phyloP scores from a whole-genome alignment of 2,329 filamentous ascomycete genomes.

The Penicillium aurantiogriseum region DNA sequence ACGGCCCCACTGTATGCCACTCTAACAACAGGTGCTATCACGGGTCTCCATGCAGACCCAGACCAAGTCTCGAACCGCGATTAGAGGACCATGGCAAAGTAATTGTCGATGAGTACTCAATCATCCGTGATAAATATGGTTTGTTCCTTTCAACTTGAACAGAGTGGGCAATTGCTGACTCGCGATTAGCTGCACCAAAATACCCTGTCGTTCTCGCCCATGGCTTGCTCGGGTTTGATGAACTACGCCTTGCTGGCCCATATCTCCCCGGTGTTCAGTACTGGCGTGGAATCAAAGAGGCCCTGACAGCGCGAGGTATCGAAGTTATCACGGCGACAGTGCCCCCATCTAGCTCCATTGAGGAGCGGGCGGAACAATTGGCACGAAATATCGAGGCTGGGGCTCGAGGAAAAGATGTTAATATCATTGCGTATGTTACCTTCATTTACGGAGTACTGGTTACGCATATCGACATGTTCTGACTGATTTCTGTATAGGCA shows the following conservation, averaged over 20 bases:
- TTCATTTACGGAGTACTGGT: not conserved
- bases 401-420: conserved; percentile 58
- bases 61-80: conserved; percentile 46
- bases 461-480: not conserved
- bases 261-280: conserved; percentile 60
- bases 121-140: conserved; percentile 59
- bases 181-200: conserved; percentile 44
- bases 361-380: conserved; percentile 55
- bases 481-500: conserved; percentile 33
- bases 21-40: conserved; percentile 17
- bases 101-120: conserved; percentile 62
- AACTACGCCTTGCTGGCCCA: conserved; percentile 55
- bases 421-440: conserved; percentile 60
- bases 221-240: conserved; percentile 65
- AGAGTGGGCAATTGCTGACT: not conserved
- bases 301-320: conserved; percentile 54
- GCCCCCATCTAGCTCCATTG: conserved; percentile 59
- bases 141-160: conserved; percentile 2
- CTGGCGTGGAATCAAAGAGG: conserved; percentile 63
- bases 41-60: conserved; percentile 13
- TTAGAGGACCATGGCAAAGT: conserved; percentile 52
- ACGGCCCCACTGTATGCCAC: not conserved
- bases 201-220: conserved; percentile 63
- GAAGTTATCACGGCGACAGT: conserved; percentile 63
- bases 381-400: conserved; percentile 53